Evolutionary conservation across 176 grass and related monocot species (phyloP), one percentile per base, ranked within the genome.

Genomic region (Rhynchospora pubera): DNA sequence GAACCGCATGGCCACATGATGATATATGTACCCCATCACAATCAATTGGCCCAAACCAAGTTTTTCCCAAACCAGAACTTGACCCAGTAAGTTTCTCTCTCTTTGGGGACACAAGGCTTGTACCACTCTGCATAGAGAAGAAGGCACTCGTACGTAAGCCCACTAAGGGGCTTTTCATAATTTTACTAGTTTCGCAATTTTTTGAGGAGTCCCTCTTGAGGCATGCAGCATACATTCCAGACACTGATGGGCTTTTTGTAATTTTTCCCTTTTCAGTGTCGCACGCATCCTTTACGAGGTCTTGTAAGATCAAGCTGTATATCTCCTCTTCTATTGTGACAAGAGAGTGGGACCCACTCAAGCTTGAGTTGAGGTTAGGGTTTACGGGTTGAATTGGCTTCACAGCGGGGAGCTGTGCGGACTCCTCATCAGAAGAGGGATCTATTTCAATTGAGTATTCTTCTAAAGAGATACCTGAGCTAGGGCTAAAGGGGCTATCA

Each of bases 21-120:
- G 93, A 96, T 76, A 99, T 93, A 78, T 96, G 93, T 62, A 99
- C 88, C 78, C 97, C 97, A 86, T 99, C 91, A 90, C 97, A 96
- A 86, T 93, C 88, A 45, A 59, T 57, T 3, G 97, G 93, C 50
- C 97, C 88, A 87, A 99, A 99, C 82, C 85, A 83, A 76, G 86
- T 91, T 57, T 74, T 85, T 81, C 62, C 83, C 22, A 39, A 83
- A 76, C 59, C 81, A 39, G 84, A 79, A 68, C 61, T 65, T 50
- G 79, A 82, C 79, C 61, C 79, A 50, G 45, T 82, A 52, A 65
- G 44, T 67, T 82, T 82, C 61, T 65, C 61, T 46, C 42, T 66
- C 60, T 82, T 82, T 46, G 79, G 79, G n/a, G 79, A 82, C 45
- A 82, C 79, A 3, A 82, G 79, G 59, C 79, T 65, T 62, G 58